These are phyloP conservation scores for Colletotrichum graminicola DNA, from an alignment of 2,329 filamentous ascomycete species.

Conservation along the genomic window DNA sequence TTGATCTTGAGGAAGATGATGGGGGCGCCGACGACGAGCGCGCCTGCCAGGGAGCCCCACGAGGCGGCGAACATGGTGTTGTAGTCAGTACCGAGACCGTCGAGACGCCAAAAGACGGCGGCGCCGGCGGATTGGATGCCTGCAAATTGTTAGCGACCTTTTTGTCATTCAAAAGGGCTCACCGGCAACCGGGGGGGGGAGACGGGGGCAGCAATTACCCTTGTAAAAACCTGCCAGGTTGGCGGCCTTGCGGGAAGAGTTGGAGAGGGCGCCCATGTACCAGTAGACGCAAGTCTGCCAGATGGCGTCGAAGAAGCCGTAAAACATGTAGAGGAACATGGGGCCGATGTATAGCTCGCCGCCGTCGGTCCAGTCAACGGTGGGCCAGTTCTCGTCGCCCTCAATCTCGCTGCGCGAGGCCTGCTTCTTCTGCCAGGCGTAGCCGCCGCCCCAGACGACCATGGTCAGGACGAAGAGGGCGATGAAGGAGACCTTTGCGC, in stretches of 20 bases:
- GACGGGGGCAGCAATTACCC: conserved; percentile 42
- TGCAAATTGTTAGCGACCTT: conserved; percentile 43
- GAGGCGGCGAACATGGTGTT: conserved; percentile 77
- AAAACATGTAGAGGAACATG: conserved; percentile 92
- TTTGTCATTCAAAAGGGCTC: neutral
- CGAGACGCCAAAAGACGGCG: conserved; percentile 80
- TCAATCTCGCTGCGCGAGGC: conserved; percentile 58
- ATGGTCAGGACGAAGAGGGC: conserved; percentile 78
- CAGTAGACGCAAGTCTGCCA: conserved; percentile 96
- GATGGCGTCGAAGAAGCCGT: conserved; percentile 87
- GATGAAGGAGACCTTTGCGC: conserved; percentile 74
- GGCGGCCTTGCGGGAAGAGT: conserved; percentile 91
- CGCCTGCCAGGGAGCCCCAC: conserved; percentile 82
- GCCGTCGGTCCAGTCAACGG: conserved; percentile 73
- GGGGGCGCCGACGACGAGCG: conserved; percentile 81
- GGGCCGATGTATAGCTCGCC: conserved; percentile 75
- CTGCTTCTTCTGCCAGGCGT: conserved; percentile 78
- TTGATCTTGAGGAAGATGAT: conserved; percentile 84
- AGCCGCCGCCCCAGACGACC: conserved; percentile 86
- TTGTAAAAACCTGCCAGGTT: conserved; percentile 95
- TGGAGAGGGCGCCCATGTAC: conserved; percentile 94
- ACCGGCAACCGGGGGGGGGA: neutral
- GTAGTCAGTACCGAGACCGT: conserved; percentile 72
- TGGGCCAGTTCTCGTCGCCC: conserved; percentile 44
- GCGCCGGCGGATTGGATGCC: conserved; percentile 87